Evolutionary conservation across 345 rosid species (phyloP).

Genomic region (Eucalyptus virginea): DNA sequence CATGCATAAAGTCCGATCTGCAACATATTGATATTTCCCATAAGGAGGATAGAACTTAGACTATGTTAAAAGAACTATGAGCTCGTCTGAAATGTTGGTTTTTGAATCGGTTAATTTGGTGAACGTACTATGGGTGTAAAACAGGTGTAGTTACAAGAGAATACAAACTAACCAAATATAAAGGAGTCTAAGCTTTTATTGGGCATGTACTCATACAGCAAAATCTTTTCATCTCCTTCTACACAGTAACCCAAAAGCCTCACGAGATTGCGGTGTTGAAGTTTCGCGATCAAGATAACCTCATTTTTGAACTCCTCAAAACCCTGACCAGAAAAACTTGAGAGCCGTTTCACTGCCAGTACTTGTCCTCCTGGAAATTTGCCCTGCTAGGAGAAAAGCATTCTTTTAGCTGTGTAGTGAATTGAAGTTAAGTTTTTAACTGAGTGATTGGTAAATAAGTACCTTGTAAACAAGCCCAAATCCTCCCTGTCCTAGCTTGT

Average conservation of each 20-base stretch:
- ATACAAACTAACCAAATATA: constrained; percentile 29
- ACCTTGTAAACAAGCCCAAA: constrained; percentile 78
- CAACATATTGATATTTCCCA: background rate
- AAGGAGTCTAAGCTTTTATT: constrained; percentile 58
- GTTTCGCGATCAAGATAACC: constrained; percentile 49
- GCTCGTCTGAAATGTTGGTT: background rate
- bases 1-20: constrained; percentile 13
- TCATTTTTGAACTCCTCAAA: constrained; percentile 55
- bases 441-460: background rate
- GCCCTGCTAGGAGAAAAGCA: constrained; percentile 15
- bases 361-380: constrained; percentile 27
- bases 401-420: background rate
- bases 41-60: background rate
- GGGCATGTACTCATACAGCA: constrained; percentile 57
- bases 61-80: background rate
- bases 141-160: background rate
- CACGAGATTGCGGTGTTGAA: constrained; percentile 67
- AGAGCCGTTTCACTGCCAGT: constrained; percentile 51
- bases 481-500: constrained; percentile 72
- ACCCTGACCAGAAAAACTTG: constrained; percentile 56
- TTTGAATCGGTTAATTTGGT: background rate
- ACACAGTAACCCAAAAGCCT: constrained; percentile 57
- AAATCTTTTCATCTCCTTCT: constrained; percentile 38
- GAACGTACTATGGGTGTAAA: background rate
- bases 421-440: background rate